These are phyloP conservation scores for Gelatoporia subvermispora DNA, from an alignment of 768 basidiomycete species.

Conservation along the genomic window DNA sequence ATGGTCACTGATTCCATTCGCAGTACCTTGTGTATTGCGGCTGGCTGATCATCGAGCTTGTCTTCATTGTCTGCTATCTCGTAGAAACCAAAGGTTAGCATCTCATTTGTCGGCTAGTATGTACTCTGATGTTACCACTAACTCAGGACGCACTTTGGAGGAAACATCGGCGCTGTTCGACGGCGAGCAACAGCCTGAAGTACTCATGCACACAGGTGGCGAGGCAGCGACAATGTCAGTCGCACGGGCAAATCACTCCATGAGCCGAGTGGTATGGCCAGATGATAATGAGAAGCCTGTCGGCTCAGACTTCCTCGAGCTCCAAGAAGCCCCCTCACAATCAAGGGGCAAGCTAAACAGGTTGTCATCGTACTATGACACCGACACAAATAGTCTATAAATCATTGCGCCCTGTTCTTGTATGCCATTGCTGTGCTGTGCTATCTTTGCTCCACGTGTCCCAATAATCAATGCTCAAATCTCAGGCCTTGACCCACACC, in stretches of 20 bases:
- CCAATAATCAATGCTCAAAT: not conserved
- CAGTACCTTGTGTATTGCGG: slow-evolving; percentile 58
- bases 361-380: not conserved
- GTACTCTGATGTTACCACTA: not conserved
- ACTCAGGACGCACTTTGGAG: slow-evolving; percentile 56
- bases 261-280: not conserved
- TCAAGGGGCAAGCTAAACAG: not conserved
- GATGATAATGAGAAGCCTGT: not conserved
- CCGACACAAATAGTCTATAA: not conserved
- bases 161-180: slow-evolving; percentile 73
- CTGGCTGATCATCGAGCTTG: slow-evolving; percentile 59
- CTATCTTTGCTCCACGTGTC: not conserved
- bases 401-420: not conserved
- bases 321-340: not conserved
- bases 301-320: slow-evolving; percentile 5
- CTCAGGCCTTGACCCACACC: slow-evolving; percentile 45
- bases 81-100: slow-evolving; percentile 57
- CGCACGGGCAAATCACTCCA: not conserved
- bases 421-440: not conserved
- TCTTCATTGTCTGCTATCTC: slow-evolving; percentile 49
- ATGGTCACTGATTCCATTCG: not conserved
- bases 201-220: slow-evolving; percentile 42
- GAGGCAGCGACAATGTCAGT: slow-evolving; percentile 39
- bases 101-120: not conserved
- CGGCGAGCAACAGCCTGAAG: slow-evolving; percentile 41